Base-by-base conservation (phyloP, 75 land plant species). In the Pinus taeda region DNA sequence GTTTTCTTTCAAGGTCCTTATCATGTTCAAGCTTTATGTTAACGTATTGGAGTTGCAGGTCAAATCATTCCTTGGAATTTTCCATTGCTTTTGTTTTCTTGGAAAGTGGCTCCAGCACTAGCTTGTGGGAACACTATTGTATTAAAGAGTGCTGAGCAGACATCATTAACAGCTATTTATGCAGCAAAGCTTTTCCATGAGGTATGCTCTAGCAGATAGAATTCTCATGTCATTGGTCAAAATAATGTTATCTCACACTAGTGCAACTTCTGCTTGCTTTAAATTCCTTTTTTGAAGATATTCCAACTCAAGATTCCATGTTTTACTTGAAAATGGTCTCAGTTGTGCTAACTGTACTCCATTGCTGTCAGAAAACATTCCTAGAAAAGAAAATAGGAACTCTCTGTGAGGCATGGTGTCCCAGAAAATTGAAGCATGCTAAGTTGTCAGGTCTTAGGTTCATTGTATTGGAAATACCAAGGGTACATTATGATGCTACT, bases 11-110 rank as follows among this genome's bases (percentile, higher is more conserved):
- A 85, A 78, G 78, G 83, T 14, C 59, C 60, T 5, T 66, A 83
- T 74, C 57, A 79, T 22, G 83, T 79, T 57, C 81, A 88, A 15
- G 82, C 84, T 11, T 63, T 85, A 59, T 83, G 83, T 69, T 86
- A 89, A 74, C 90, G 88, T 6, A 75, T 86, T 33, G 90, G 90
- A 62, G 90, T 89, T 24, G 88, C 77, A 57, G 90, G 90, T 22
- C 88, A 83, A 66, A 89, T 89, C 70, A 81, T 89, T 20, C 90
- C 90, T 17, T 89, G 90, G 90, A 89, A 89, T 73, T 86, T 89
- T 56, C 90, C 90, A 8, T 17, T 81, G n/a, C 70, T 83, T 37
- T 83, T 89, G 88, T 89, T 83, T 75, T 20, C 62, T 60, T 86
- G 86, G 86, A 89, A 89, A 65, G 86, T 89, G n/a, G 88, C 81